phyloP scores from a whole-genome alignment of 2,329 filamentous ascomycete genomes.

The Cladophialophora exuberans region DNA sequence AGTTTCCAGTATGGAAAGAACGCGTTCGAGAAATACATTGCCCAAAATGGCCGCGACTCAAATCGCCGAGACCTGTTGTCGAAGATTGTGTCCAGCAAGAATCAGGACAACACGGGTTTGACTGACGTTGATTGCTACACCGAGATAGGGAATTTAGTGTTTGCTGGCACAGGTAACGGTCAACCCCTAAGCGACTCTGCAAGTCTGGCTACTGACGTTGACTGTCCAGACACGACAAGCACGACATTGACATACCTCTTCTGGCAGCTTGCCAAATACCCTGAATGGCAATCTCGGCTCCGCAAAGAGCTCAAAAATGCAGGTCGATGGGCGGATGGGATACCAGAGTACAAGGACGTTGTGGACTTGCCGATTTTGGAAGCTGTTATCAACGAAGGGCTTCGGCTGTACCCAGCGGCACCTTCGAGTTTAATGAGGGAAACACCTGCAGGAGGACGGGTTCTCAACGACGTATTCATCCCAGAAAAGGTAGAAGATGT shows the following conservation, averaged over 20 bases:
- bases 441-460: background rate
- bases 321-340: background rate
- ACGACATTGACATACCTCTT: conserved; percentile 1
- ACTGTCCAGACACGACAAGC: conserved; percentile 12
- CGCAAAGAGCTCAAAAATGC: conserved; percentile 1
- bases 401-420: conserved; percentile 2
- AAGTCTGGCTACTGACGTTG: no score
- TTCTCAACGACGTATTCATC: conserved; percentile 1
- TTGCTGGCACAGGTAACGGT: conserved; percentile 11
- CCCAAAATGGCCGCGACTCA: conserved; percentile 3
- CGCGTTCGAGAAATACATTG: conserved; percentile 7
- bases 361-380: conserved; percentile 4
- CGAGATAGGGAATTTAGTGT: conserved; percentile 7
- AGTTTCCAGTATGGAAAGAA: conserved; percentile 1
- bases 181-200: no score
- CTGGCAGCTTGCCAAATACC: conserved; percentile 5
- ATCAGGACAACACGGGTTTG: conserved; percentile 9
- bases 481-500: background rate
- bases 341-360: conserved; percentile 1
- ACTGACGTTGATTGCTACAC: conserved; percentile 1
- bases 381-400: conserved; percentile 3
- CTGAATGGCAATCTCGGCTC: background rate
- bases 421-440: background rate
- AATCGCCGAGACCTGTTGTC: background rate
- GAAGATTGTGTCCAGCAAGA: conserved; percentile 7